Conservation (phyloP, 2,329 filamentous ascomycete genomes). For the Ceratocystis eucalypticola region DNA sequence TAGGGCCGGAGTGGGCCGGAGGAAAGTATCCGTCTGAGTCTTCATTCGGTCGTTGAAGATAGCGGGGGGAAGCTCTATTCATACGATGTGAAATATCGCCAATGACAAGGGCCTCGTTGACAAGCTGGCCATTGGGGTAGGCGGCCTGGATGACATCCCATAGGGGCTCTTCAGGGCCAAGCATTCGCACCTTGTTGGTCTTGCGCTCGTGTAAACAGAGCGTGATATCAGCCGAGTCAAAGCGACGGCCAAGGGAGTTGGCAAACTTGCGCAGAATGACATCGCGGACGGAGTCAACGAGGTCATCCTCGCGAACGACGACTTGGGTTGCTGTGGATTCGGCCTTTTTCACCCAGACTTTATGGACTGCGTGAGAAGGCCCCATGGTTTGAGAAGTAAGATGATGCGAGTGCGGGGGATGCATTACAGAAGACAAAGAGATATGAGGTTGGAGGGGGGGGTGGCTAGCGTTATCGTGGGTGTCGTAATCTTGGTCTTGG, state of each 20-base stretch:
- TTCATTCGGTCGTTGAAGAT: slow-evolving; percentile 23
- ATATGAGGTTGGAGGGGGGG: slow-evolving; percentile 30
- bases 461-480: slow-evolving; percentile 33
- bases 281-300: slow-evolving; percentile 90
- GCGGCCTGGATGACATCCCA: slow-evolving; percentile 63
- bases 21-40: slow-evolving; percentile 19
- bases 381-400: slow-evolving; percentile 27
- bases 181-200: slow-evolving; percentile 46
- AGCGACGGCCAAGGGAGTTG: slow-evolving; percentile 78
- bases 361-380: slow-evolving; percentile 44
- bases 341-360: slow-evolving; percentile 89
- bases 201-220: slow-evolving; percentile 59
- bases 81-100: slow-evolving; percentile 59
- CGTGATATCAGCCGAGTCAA: slow-evolving; percentile 80
- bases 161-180: slow-evolving; percentile 81
- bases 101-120: slow-evolving; percentile 83
- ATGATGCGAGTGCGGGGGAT: no score
- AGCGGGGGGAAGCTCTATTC: slow-evolving; percentile 59
- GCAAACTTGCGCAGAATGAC: slow-evolving; percentile 85
- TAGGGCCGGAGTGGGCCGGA: background rate
- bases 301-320: slow-evolving; percentile 69
- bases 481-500: slow-evolving; percentile 35
- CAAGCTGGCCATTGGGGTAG: slow-evolving; percentile 73
- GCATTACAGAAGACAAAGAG: slow-evolving; percentile 16
- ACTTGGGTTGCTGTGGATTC: slow-evolving; percentile 78